Percentiles rank a stretch among this genome's conserved stretches.
These are phyloP conservation scores for Neoscytalidium dimidiatum DNA, from an alignment of 2,329 filamentous ascomycete genomes.

Conservation along the genomic window DNA sequence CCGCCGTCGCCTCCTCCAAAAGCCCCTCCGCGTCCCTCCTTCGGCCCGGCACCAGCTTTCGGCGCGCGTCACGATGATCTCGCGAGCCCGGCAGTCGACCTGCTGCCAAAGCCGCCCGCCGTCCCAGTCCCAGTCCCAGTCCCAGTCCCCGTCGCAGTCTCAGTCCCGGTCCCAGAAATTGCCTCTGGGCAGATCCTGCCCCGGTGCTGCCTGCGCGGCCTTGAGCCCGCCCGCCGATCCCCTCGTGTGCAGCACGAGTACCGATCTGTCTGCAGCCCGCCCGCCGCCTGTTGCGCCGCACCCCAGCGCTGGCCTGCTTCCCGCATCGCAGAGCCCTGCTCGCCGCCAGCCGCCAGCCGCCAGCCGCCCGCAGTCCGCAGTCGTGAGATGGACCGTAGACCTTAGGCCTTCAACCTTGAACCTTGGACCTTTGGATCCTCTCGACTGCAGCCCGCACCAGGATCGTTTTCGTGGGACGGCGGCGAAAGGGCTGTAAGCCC, in stretches of 20 bases:
- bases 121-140: no score
- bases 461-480: constrained; percentile 3
- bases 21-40: no score
- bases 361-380: not conserved
- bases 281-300: not conserved
- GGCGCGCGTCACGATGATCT: not conserved
- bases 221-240: constrained; percentile 11
- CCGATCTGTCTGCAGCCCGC: not conserved
- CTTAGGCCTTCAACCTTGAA: no score
- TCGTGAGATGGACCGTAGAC: no score
- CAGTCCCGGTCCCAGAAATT: not conserved
- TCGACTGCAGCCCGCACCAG: not conserved
- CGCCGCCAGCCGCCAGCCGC: not conserved
- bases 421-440: no score
- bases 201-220: constrained; percentile 1
- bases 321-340: not conserved
- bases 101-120: not conserved
- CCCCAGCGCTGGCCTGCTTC: not conserved
- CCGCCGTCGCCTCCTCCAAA: not conserved
- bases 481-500: not conserved
- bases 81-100: not conserved
- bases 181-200: not conserved
- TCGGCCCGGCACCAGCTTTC: constrained; percentile 15
- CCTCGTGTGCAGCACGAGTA: no score
- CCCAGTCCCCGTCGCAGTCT: no score